These are phyloP conservation scores for Boletus vinaceobasis DNA, from an alignment of 768 basidiomycete genomes.

Conservation along the genomic window DNA sequence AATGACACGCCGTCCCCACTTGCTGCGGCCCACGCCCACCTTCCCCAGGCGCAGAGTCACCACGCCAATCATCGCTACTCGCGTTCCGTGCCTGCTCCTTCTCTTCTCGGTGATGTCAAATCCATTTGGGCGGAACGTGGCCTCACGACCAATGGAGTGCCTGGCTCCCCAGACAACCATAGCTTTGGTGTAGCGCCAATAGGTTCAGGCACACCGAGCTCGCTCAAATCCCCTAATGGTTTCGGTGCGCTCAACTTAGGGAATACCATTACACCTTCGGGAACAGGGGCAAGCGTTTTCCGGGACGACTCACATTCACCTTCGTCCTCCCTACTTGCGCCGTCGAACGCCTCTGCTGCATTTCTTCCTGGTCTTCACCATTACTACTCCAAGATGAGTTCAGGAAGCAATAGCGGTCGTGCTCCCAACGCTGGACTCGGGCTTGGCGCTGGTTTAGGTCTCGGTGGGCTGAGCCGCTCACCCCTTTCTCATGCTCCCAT, in stretches of 20 bases:
- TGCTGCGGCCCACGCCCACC: conserved; percentile 8
- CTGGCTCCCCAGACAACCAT: conserved; percentile 38
- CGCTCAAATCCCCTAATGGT: conserved; percentile 46
- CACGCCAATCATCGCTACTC: conserved; percentile 64
- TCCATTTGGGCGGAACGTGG: conserved; percentile 77
- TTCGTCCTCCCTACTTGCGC: conserved; percentile 41
- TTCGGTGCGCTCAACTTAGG: conserved; percentile 27
- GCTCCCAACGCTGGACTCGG: conserved; percentile 19
- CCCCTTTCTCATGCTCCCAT: conserved; percentile 28
- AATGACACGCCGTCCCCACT: conserved; percentile 21
- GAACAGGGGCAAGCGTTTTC: conserved; percentile 20
- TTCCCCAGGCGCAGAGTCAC: conserved; percentile 18
- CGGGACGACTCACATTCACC: conserved; percentile 37
- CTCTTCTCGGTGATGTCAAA: conserved; percentile 69
- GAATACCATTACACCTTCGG: conserved; percentile 3
- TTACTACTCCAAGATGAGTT: conserved; percentile 56
- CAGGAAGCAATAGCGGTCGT: conserved; percentile 27
- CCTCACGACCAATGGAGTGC: conserved; percentile 24
- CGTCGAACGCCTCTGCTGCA: conserved; percentile 78
- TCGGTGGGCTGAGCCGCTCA: conserved; percentile 29
- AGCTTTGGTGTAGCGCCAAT: conserved; percentile 23
- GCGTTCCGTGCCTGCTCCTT: conserved; percentile 76
- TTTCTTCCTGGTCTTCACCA: conserved; percentile 73
- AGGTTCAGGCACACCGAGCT: conserved; percentile 46
- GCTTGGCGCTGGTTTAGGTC: conserved; percentile 19